A percentile compares a stretch with the other conserved stretches of the same genome.
These are phyloP conservation scores for Umbilicus rupestris DNA, from an alignment of 164 flowering plant genomes.

Conservation along the genomic window DNA sequence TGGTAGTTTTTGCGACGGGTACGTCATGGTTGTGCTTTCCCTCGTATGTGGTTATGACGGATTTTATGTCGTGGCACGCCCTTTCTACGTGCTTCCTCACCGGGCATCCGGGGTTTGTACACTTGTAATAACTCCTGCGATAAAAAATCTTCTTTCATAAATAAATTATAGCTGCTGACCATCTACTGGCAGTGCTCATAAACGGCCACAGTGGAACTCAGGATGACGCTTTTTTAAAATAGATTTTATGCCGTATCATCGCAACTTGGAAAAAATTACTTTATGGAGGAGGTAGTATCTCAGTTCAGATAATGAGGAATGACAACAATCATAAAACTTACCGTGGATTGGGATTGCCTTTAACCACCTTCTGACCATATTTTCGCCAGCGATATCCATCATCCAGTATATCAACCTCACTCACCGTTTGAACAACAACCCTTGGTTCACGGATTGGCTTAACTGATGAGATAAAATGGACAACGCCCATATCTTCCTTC, in stretches of 20 bases:
- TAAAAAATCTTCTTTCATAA: too few species aligned
- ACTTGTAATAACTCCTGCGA: constrained; percentile 5
- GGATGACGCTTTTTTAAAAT: too few species aligned
- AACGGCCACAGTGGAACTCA: too few species aligned
- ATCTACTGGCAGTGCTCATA: too few species aligned
- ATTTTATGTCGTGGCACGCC: constrained; percentile 5
- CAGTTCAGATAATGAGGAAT: neutral
- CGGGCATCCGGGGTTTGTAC: constrained; percentile 5
- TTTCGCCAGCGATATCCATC: constrained; percentile 6
- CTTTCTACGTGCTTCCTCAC: constrained; percentile 2
- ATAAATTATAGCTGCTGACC: too few species aligned
- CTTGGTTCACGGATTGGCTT: constrained; percentile 5
- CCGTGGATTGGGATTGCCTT: constrained; percentile 7
- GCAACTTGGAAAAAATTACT: too few species aligned
- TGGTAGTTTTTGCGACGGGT: neutral
- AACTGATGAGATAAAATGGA: constrained; percentile 4
- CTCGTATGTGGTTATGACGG: constrained; percentile 7
- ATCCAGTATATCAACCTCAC: constrained; percentile 7
- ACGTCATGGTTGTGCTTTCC: constrained; percentile 10
- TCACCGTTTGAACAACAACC: constrained; percentile 3
- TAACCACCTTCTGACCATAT: constrained; percentile 6
- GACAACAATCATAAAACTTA: neutral
- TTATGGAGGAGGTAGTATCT: too few species aligned
- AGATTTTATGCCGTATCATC: neutral
- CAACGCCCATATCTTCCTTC: constrained; percentile 2